A percentile compares a stretch with the other conserved stretches of the same genome.
These are phyloP conservation scores for Evansstolkia leycettana DNA, from an alignment of 495 filamentous ascomycete genomes.

Conservation along the genomic window DNA sequence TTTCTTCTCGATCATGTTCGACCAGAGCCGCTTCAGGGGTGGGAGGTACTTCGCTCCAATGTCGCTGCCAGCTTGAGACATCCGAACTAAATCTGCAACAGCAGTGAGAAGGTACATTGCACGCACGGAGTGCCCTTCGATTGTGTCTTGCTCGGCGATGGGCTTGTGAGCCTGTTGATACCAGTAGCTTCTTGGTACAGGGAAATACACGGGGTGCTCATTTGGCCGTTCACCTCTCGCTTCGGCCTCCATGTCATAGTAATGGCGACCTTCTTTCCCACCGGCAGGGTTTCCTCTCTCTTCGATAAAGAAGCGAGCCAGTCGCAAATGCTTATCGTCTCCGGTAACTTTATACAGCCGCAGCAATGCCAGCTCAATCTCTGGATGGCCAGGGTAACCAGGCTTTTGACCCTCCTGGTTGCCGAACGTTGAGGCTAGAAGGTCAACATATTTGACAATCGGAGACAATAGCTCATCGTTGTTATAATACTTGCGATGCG, in stretches of 20 bases:
- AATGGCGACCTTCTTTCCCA: constrained; percentile 34
- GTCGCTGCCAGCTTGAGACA: constrained; percentile 12
- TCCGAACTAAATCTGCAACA: constrained; percentile 22
- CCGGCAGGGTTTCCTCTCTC: constrained; percentile 40
- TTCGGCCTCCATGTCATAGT: constrained; percentile 39
- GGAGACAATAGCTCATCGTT: constrained; percentile 38
- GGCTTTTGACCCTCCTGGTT: constrained; percentile 34
- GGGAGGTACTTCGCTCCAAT: constrained; percentile 9
- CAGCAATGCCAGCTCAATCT: constrained; percentile 47
- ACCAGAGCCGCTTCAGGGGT: constrained; percentile 36
- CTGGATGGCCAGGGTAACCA: constrained; percentile 48
- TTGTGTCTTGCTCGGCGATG: constrained; percentile 39
- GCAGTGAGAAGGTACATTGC: constrained; percentile 42
- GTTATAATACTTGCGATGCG: constrained; percentile 36
- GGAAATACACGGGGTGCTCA: constrained; percentile 31
- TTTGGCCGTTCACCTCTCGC: constrained; percentile 36
- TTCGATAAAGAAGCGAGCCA: constrained; percentile 44
- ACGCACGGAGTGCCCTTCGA: constrained; percentile 49
- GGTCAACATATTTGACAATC: constrained; percentile 40
- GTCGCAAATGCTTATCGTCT: constrained; percentile 30
- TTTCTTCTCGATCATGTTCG: constrained; percentile 45
- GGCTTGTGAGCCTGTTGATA: constrained; percentile 44
- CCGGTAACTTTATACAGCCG: constrained; percentile 37
- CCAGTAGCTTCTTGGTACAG: constrained; percentile 23
- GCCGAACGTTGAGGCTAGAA: constrained; percentile 38